Evolutionary conservation across 208 protist species (phyloP).

Genomic region (Leishmania aethiopica): DNA sequence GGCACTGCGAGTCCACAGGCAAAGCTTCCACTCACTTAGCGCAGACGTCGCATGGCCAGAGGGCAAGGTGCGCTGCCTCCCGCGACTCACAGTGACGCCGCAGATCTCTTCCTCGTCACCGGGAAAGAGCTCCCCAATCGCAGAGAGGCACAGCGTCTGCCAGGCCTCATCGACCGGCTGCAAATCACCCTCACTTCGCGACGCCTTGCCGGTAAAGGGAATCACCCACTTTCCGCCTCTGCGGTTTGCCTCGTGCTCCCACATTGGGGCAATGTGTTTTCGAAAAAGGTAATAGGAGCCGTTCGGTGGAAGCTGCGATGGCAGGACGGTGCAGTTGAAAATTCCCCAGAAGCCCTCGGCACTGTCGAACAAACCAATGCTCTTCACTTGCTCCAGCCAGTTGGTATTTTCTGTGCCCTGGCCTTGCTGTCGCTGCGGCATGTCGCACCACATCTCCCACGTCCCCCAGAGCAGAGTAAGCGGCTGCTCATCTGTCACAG

Average conservation of each 20-base stretch:
- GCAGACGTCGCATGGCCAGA: constrained; percentile 11
- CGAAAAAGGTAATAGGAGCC: constrained; percentile 89
- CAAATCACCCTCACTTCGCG: constrained; percentile 18
- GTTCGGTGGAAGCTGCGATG: constrained; percentile 74
- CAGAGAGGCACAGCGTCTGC: constrained; percentile 72
- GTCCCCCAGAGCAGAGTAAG: constrained; percentile 89
- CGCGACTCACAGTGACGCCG: constrained; percentile 70
- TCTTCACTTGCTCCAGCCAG: constrained; percentile 84
- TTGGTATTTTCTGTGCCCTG: constrained; percentile 32
- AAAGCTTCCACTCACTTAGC: constrained; percentile 74
- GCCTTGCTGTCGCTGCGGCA: constrained; percentile 31
- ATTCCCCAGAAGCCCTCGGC: constrained; percentile 90
- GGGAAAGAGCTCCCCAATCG: constrained; percentile 85
- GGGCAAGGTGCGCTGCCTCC: constrained; percentile 33
- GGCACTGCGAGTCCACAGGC: constrained; percentile 86
- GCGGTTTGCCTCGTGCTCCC: constrained; percentile 91
- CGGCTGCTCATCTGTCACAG: constrained; percentile 27
- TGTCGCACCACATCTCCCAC: constrained; percentile 91
- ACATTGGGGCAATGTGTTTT: constrained; percentile 90
- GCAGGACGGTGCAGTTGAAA: constrained; percentile 68
- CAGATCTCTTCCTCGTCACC: constrained; percentile 86
- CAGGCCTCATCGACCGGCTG: constrained; percentile 76
- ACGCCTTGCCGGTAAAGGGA: constrained; percentile 40
- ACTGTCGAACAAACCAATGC: constrained; percentile 87
- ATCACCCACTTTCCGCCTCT: constrained; percentile 88